Percentiles rank a stretch among this genome's conserved stretches.
These are phyloP conservation scores for Globisporangium perplexum DNA, from an alignment of 352 stramenopile genomes.

Conservation along the genomic window DNA sequence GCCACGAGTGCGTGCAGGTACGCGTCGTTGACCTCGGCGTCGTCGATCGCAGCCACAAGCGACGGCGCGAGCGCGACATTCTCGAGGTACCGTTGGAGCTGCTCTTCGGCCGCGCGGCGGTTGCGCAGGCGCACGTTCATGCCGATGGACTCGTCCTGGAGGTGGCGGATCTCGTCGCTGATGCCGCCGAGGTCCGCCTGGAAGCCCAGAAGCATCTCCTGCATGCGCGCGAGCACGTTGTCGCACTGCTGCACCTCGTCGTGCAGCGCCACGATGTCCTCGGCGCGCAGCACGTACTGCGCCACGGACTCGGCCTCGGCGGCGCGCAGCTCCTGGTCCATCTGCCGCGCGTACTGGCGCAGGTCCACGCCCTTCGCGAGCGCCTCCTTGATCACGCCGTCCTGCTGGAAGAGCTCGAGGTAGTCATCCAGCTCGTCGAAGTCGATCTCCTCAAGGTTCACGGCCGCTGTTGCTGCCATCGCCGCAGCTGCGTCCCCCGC, in stretches of 20 bases:
- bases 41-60: conserved; percentile 90
- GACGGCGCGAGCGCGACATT: conserved; percentile 94
- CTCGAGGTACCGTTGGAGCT: conserved; percentile 93
- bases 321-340: conserved; percentile 83
- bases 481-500: background rate
- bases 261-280: conserved; percentile 90
- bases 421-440: conserved; percentile 93
- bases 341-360: conserved; percentile 87
- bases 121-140: conserved; percentile 96
- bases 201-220: conserved; percentile 98
- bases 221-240: conserved; percentile 94
- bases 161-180: conserved; percentile 95
- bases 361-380: conserved; percentile 89
- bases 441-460: conserved; percentile 88
- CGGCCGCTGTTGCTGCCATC: background rate
- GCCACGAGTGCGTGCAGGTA: conserved; percentile 93
- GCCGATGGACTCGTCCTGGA: conserved; percentile 94
- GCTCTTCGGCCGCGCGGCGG: conserved; percentile 90
- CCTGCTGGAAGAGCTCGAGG: conserved; percentile 92
- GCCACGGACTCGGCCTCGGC: conserved; percentile 82
- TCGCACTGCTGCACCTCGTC: conserved; percentile 96
- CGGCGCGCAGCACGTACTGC: conserved; percentile 85
- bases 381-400: conserved; percentile 90
- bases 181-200: conserved; percentile 97
- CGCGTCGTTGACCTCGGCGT: conserved; percentile 91